Evolutionary conservation across 2,329 filamentous ascomycete species (phyloP), one percentile per base, ranked within the genome.

Genomic region (Fusarium begoniae): DNA sequence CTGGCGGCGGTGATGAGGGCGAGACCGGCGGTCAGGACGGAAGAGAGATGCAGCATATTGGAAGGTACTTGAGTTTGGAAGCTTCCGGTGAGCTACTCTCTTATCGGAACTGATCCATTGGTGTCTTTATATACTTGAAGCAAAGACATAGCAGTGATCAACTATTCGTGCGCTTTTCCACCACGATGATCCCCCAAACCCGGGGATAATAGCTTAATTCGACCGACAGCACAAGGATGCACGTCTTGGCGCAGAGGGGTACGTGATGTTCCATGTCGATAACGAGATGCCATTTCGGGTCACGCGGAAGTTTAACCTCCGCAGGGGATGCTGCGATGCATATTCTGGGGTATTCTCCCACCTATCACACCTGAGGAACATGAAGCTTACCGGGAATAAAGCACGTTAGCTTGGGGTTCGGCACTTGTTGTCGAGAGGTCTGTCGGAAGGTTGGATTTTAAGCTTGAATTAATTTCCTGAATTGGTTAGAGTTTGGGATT

Each of bases 1-100:
- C 79, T 69, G 44, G 79, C 83, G 17, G 75, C 47, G 14, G 84
- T 82, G 56, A 80, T 77, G 18, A 87, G 80, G 37, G 85, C 85
- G 22, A 88, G 79, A 47, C 81, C 81, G 32, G 83, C 78, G 17
- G 85, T 79, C 59, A 87, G 51, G 53, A 84, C 57, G 37, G 78
- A 79, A 56, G 83, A 73, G 26, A 73, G 57, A 35, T 79, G 77
- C 38, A 81, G 67, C 84, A 86, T 26, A 26, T 26, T 26, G 24
- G 24, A 26, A 4, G 24, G 24, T 26, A 5, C 24, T 26, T 26
- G 24, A 26, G 24, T 26, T 26, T 26, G 24, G 24, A 26, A 26
- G 24, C 24, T 26, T 26, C 24, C 24, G 24, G 24, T 26, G 24
- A 26, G 24, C 24, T 26, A 26, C 24, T 26, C 24, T 26, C 24